Percentiles rank a stretch among this genome's conserved stretches.
phyloP scores from a whole-genome alignment of 1,284 basidiomycete species.

The Pseudozyma tsukubaensis region DNA sequence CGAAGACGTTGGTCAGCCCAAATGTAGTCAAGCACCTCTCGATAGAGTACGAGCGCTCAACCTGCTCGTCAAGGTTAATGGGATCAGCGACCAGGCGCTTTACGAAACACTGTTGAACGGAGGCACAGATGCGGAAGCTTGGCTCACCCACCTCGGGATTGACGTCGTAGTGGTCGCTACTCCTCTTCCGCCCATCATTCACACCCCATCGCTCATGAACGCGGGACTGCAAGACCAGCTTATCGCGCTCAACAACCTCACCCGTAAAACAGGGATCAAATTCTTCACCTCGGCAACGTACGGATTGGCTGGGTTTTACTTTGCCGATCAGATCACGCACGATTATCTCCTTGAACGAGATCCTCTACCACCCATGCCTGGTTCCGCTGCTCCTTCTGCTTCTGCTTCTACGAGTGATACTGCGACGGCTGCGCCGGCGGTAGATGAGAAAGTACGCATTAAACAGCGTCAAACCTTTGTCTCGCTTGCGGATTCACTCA shows the following conservation, averaged over 20 bases:
- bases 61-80: slow-evolving; percentile 85
- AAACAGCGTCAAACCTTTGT: slow-evolving; percentile 76
- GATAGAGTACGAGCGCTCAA: slow-evolving; percentile 86
- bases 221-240: slow-evolving; percentile 65
- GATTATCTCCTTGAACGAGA: slow-evolving; percentile 81
- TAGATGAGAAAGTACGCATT: slow-evolving; percentile 71
- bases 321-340: slow-evolving; percentile 88
- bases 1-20: slow-evolving; percentile 76
- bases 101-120: slow-evolving; percentile 31
- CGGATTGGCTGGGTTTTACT: slow-evolving; percentile 92
- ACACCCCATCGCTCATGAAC: neutral
- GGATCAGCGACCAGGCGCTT: slow-evolving; percentile 19
- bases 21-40: slow-evolving; percentile 31
- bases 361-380: slow-evolving; percentile 1
- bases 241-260: slow-evolving; percentile 81
- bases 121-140: slow-evolving; percentile 55
- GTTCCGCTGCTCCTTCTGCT: neutral
- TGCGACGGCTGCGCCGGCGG: slow-evolving; percentile 5
- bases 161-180: slow-evolving; percentile 60
- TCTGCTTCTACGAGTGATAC: slow-evolving; percentile 4
- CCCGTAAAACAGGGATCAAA: slow-evolving; percentile 71
- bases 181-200: slow-evolving; percentile 1
- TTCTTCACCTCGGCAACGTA: slow-evolving; percentile 90
- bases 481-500: slow-evolving; percentile 74
- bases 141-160: slow-evolving; percentile 71